Evolutionary conservation across 768 basidiomycete genomes (phyloP).

Genomic region (Clitopilus passeckerianus): DNA sequence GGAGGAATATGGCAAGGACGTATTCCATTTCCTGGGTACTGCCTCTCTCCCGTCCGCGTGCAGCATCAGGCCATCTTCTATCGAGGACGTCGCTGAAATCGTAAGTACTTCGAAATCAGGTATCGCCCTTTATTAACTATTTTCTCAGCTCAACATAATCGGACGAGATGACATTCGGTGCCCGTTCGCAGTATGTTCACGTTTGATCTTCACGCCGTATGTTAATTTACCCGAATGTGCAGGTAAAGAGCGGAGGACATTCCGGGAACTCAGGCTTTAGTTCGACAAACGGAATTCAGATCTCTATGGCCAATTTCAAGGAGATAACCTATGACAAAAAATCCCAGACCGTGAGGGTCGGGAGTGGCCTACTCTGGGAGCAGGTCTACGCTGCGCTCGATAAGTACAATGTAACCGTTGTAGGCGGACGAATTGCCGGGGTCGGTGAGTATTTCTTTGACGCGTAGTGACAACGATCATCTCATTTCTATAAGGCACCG

Average conservation of each 20-base stretch:
- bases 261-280: not conserved
- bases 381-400: not conserved
- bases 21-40: not conserved
- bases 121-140: not conserved
- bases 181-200: not conserved
- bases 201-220: not conserved
- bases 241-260: not conserved
- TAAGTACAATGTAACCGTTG: not conserved
- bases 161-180: not conserved
- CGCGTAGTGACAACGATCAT: not conserved
- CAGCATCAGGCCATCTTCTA: not conserved
- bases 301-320: not conserved
- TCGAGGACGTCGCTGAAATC: not conserved
- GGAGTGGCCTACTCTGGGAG: not conserved
- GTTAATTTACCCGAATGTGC: not conserved
- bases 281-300: not conserved
- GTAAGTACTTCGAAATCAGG: not conserved
- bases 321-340: not conserved
- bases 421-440: not conserved
- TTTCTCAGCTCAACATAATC: not conserved
- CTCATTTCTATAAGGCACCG: constrained; percentile 1
- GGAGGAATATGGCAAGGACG: not conserved
- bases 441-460: not conserved
- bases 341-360: not conserved
- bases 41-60: not conserved